A percentile compares a stretch with the other conserved stretches of the same genome.
Conservation (phyloP, 106 monocot genomes). For the Agapanthus africanus region DNA sequence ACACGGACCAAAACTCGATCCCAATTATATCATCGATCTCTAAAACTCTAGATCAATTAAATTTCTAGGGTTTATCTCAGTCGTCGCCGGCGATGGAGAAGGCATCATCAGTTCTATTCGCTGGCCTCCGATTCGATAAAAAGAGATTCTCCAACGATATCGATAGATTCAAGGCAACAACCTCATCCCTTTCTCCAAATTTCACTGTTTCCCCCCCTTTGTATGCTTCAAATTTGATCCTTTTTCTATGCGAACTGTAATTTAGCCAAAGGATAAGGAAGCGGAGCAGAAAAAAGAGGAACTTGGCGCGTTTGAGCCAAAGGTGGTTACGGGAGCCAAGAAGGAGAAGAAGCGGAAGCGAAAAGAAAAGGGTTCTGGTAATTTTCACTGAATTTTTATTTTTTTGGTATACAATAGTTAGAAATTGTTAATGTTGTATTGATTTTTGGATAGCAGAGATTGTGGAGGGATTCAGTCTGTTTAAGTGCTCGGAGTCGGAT, state of each 20-base stretch:
- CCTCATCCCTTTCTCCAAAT: background rate
- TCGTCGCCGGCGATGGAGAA: slow-evolving; percentile 38
- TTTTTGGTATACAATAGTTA: no score
- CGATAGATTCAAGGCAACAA: slow-evolving; percentile 40
- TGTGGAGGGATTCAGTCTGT: slow-evolving; percentile 68
- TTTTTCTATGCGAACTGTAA: background rate
- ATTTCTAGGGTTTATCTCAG: background rate
- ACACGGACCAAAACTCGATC: no score
- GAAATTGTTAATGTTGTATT: no score
- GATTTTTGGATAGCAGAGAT: slow-evolving; percentile 17
- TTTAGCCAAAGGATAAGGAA: slow-evolving; percentile 26
- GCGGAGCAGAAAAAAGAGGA: slow-evolving; percentile 11
- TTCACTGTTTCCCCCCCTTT: background rate
- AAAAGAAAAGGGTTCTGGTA: slow-evolving; percentile 16
- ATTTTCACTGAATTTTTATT: no score
- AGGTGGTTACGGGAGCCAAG: slow-evolving; percentile 14
- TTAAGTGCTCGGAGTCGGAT: slow-evolving; percentile 29
- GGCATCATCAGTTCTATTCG: slow-evolving; percentile 54
- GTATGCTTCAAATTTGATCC: background rate
- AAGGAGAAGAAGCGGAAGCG: slow-evolving; percentile 55
- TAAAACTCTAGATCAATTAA: background rate
- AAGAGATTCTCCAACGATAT: slow-evolving; percentile 61
- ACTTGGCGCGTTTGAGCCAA: background rate
- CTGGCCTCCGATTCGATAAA: slow-evolving; percentile 59
- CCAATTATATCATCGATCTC: no score